Evolutionary conservation across 441 rosid genomes (phyloP).

Genomic region (Pelargonium myrrhifolium): DNA sequence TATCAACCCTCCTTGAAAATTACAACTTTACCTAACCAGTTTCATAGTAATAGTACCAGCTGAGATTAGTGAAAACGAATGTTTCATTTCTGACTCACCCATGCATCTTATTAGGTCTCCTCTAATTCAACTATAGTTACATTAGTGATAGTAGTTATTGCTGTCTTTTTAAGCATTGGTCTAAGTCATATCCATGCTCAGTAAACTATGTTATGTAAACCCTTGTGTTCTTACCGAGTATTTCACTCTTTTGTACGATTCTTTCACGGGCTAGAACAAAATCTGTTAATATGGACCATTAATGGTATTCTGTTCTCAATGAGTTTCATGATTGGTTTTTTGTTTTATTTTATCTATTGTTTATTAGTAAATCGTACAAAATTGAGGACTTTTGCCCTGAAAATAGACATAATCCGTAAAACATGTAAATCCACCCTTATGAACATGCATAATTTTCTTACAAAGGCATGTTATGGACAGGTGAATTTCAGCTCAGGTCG

Average conservation of each 20-base stretch:
- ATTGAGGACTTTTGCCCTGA: background rate
- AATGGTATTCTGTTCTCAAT: background rate
- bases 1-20: slow-evolving; percentile 13
- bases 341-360: background rate
- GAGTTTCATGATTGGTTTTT: background rate
- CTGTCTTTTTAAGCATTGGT: slow-evolving; percentile 10
- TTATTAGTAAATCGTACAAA: background rate
- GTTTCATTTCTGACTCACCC: background rate
- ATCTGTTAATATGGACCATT: background rate
- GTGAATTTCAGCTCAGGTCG: slow-evolving; percentile 98
- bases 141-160: background rate
- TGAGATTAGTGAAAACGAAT: background rate
- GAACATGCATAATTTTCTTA: background rate
- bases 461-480: slow-evolving; percentile 28
- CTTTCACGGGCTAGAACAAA: background rate
- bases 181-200: background rate
- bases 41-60: background rate
- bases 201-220: background rate
- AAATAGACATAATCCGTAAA: background rate
- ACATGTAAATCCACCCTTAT: background rate
- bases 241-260: background rate
- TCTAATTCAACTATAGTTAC: background rate
- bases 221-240: background rate
- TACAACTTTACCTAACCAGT: background rate
- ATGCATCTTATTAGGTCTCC: background rate